Evolutionary conservation across 257 asterid species (phyloP).

Genomic region (Fraxinus excelsior): DNA sequence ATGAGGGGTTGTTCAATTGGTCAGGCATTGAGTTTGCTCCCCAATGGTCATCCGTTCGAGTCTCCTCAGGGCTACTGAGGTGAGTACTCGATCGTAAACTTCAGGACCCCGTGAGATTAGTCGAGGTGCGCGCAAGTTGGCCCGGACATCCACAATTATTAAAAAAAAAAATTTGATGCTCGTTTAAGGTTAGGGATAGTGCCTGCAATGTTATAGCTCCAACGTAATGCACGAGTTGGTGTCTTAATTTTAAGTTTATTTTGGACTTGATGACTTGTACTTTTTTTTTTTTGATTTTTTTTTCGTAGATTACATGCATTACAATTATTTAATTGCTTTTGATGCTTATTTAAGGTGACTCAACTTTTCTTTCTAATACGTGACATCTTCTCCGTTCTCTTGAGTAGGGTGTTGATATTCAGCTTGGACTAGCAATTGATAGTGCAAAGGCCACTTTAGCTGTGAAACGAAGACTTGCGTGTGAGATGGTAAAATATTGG

Average conservation of each 20-base stretch:
- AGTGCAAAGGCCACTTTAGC: slow-evolving; percentile 95
- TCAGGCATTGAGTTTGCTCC: too few species aligned
- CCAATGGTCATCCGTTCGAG: too few species aligned
- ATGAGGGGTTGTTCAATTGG: too few species aligned
- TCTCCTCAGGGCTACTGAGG: too few species aligned
- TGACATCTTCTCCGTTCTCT: slow-evolving; percentile 23
- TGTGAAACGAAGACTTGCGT: slow-evolving; percentile 95
- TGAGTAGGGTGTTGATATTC: slow-evolving; percentile 89
- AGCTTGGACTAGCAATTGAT: slow-evolving; percentile 96
- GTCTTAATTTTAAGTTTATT: neutral
- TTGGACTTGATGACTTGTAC: neutral
- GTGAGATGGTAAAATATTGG: slow-evolving; percentile 99
- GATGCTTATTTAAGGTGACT: neutral
- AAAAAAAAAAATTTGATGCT: slow-evolving; percentile 1
- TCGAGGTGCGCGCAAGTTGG: too few species aligned
- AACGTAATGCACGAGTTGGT: neutral
- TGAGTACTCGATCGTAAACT: too few species aligned
- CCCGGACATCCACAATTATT: too few species aligned
- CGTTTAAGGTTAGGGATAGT: neutral
- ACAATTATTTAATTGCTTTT: slow-evolving; percentile 2
- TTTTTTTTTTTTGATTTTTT: neutral
- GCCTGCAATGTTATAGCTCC: neutral
- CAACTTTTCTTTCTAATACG: slow-evolving; percentile 12
- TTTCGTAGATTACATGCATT: neutral
- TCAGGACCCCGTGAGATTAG: too few species aligned